Base-by-base conservation (phyloP, 2,329 filamentous ascomycete species). In the Paraphoma sp. region DNA sequence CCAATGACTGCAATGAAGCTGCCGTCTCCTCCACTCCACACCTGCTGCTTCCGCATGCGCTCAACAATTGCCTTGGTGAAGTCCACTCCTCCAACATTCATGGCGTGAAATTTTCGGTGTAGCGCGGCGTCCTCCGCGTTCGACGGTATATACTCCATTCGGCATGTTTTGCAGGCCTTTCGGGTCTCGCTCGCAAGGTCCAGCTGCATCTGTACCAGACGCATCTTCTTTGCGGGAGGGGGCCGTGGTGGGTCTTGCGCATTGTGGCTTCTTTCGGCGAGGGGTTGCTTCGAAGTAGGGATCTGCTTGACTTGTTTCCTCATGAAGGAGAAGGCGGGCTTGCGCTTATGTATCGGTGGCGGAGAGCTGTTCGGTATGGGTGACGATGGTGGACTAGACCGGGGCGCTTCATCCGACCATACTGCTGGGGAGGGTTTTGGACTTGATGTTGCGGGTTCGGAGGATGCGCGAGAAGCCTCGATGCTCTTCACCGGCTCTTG, bases 121-220 rank as follows among this genome's bases (percentile, higher is more conserved):
- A 89, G 68, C 6, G 81, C 82, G n/a, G 80, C 78, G 64, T 90
- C 87, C 65, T 88, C 86, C 6, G 79, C 74, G 48, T 84, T 84
- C 0, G 86, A 88, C 4, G 86, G 84, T 33, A 86, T 81, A 63
- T 89, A 90, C 51, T 87, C 85, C 87, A 90, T 90, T 1, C 85
- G 84, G 64, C 87, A 90, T 2, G 77, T 79, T 38, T 79, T 77
- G 73, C 87, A 90, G 10, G 82, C 84, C 62, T 83, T 84, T 45
- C 84, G 81, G 40, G 83, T 76, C 42, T 84, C 81, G 40, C 80
- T 78, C 2, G 85, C 86, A 11, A 88, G 77, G 63, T 86, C 85
- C 57, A 89, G 81, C 63, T 86, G 84, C 79, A 86, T 86, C 68
- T 89, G 86, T 48, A 82, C 82, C 56, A 87, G 67, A 29, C 71